phyloP scores from a whole-genome alignment of 2,329 filamentous ascomycete species.

The Fusarium haematococcum region DNA sequence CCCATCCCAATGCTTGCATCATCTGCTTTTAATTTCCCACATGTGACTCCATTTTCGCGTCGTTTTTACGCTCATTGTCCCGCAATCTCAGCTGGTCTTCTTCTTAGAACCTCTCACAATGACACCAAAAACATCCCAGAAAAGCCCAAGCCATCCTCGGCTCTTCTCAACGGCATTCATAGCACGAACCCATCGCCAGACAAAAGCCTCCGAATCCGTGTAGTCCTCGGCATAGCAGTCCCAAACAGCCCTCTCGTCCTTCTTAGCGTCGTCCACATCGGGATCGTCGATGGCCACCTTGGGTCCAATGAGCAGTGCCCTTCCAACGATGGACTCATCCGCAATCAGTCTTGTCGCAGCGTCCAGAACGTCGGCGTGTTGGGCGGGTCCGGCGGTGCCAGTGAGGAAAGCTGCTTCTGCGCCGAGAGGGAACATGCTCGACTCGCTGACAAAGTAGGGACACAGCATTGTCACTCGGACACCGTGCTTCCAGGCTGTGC shows the following conservation, averaged over 20 bases:
- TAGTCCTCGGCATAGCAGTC: slow-evolving; percentile 11
- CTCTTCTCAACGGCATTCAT: slow-evolving; percentile 6
- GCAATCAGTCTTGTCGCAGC: slow-evolving; percentile 9
- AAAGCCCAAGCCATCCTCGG: slow-evolving; percentile 4
- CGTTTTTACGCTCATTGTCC: background rate
- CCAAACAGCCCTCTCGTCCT: slow-evolving; percentile 5
- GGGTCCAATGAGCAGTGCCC: slow-evolving; percentile 3
- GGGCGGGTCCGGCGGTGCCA: background rate
- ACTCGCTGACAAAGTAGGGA: slow-evolving; percentile 12
- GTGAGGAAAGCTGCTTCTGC: slow-evolving; percentile 7
- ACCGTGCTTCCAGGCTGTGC: slow-evolving; percentile 9
- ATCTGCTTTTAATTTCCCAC: background rate
- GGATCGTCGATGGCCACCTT: background rate
- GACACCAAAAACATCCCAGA: slow-evolving; percentile 4
- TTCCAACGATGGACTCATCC: slow-evolving; percentile 11
- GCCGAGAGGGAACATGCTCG: slow-evolving; percentile 6
- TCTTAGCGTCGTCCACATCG: background rate
- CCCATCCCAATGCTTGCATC: background rate
- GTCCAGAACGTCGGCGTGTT: slow-evolving; percentile 2
- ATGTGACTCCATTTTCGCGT: background rate
- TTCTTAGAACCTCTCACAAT: background rate
- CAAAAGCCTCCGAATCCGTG: slow-evolving; percentile 9
- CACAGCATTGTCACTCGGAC: slow-evolving; percentile 5
- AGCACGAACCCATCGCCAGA: slow-evolving; percentile 5
- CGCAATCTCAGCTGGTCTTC: background rate